Conservation (phyloP, 345 rosid species). For the Bruguiera sexangula region DNA sequence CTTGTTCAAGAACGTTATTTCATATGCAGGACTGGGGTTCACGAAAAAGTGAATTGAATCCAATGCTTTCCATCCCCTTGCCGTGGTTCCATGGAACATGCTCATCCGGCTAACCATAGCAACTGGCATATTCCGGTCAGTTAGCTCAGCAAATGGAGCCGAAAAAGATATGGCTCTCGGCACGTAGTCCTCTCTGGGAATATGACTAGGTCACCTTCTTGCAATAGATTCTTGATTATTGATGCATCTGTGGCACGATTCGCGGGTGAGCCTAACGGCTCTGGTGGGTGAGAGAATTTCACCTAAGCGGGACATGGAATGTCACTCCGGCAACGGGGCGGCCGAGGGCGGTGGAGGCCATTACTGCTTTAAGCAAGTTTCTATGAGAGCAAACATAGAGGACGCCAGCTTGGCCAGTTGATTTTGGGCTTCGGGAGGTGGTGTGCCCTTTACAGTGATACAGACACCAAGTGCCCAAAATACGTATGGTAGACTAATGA, state of each 20-base stretch:
- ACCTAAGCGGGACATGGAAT: conserved; percentile 70
- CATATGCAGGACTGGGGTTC: conserved; percentile 85
- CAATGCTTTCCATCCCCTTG: conserved; percentile 87
- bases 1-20: conserved; percentile 7
- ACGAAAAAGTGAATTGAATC: conserved; percentile 58
- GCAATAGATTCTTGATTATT: conserved; percentile 55
- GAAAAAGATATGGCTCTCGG: conserved; percentile 66
- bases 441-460: conserved; percentile 27
- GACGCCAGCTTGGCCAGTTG: conserved; percentile 50
- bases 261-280: conserved; percentile 60
- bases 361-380: background rate
- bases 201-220: conserved; percentile 67
- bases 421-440: conserved; percentile 12
- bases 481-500: conserved; percentile 45
- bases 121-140: conserved; percentile 67
- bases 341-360: conserved; percentile 45
- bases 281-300: conserved; percentile 81
- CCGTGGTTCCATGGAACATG: conserved; percentile 85
- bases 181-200: conserved; percentile 91
- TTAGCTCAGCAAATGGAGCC: conserved; percentile 67
- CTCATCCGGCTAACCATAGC: conserved; percentile 64
- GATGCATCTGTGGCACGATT: conserved; percentile 68
- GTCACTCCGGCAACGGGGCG: conserved; percentile 69
- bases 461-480: conserved; percentile 56
- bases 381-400: conserved; percentile 75